These are phyloP conservation scores for Trypanosoma grayi DNA, from an alignment of 208 protist genomes.

Conservation along the genomic window DNA sequence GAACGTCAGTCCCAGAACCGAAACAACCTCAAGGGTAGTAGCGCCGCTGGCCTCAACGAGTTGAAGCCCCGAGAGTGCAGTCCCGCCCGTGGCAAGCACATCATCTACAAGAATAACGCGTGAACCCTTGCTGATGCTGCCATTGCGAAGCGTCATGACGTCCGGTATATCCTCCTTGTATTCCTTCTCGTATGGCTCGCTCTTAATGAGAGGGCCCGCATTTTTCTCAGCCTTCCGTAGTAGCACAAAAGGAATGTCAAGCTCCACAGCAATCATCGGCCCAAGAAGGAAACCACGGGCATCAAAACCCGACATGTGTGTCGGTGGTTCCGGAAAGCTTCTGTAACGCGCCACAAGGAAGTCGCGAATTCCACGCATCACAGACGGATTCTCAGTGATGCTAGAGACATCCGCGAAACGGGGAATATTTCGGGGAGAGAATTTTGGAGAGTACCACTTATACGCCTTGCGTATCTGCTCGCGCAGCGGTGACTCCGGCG, in stretches of 20 bases:
- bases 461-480: constrained; percentile 58
- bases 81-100: constrained; percentile 90
- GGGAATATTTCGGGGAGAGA: constrained; percentile 87
- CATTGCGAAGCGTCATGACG: constrained; percentile 81
- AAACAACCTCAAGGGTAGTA: constrained; percentile 65
- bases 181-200: constrained; percentile 87
- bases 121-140: constrained; percentile 60
- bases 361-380: constrained; percentile 80
- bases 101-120: constrained; percentile 92
- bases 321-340: constrained; percentile 49
- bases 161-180: constrained; percentile 83
- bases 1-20: constrained; percentile 55
- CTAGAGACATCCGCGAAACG: constrained; percentile 87
- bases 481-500: constrained; percentile 37
- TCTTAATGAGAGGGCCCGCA: constrained; percentile 84
- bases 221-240: constrained; percentile 88
- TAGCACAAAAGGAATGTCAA: constrained; percentile 89
- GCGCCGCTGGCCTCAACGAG: constrained; percentile 78
- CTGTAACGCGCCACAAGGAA: constrained; percentile 82
- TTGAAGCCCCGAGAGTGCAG: constrained; percentile 85
- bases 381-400: constrained; percentile 75
- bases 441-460: constrained; percentile 85
- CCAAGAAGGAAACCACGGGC: constrained; percentile 90
- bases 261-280: constrained; percentile 82
- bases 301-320: constrained; percentile 88